Evolutionary conservation across 257 asterid genomes (phyloP).

Genomic region (Solanum bulbocastanum): DNA sequence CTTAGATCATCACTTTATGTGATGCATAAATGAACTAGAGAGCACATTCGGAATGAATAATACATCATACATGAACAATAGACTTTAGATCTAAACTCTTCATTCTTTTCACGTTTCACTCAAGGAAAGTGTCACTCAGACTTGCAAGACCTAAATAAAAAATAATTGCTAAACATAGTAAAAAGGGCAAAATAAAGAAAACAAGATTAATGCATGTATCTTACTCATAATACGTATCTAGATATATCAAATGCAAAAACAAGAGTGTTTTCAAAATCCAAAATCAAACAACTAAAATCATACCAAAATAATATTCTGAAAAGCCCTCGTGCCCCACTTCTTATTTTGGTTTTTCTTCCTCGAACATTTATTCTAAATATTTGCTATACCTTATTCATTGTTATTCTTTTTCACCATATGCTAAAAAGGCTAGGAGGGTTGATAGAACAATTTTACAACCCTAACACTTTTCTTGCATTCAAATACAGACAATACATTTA

Average conservation of each 20-base stretch:
- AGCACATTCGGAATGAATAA: background rate
- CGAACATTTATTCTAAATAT: background rate
- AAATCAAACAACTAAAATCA: background rate
- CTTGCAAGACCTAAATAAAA: background rate
- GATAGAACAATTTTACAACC: no score
- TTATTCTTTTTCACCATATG: no score
- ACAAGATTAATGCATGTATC: background rate
- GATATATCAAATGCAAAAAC: background rate
- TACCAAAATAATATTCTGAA: background rate
- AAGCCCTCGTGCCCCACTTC: background rate
- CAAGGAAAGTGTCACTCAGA: no score
- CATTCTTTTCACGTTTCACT: background rate
- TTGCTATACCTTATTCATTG: no score
- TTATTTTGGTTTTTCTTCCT: background rate
- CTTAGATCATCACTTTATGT: background rate
- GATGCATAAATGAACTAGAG: background rate
- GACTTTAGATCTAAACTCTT: background rate
- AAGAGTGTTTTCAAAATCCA: background rate
- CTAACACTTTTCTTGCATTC: no score
- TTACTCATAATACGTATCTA: background rate
- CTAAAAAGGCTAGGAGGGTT: no score
- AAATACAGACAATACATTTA: no score
- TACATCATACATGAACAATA: background rate
- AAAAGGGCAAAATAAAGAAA: background rate
- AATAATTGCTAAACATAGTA: no score